Evolutionary conservation across 2,329 filamentous ascomycete species (phyloP), one percentile per base, ranked within the genome.

Genomic region (Phialophora macrospora): DNA sequence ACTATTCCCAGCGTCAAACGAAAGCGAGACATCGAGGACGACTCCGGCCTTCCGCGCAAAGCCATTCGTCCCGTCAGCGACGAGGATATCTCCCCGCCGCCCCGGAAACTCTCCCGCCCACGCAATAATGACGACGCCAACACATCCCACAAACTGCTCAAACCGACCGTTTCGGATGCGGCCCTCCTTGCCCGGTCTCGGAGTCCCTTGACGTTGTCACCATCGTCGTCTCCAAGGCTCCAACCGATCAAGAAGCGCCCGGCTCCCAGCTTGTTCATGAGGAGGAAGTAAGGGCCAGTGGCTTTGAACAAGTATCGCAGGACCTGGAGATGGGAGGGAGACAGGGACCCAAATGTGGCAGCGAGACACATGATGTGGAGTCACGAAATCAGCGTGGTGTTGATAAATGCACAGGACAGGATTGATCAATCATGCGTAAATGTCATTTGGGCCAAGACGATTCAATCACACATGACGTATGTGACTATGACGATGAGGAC

Each of bases 191-290:
- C 56, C 20, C 56, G 54, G 32, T 62, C 62, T 22, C 14, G 60
- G 17, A 70, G 63, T 59, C 62, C 68, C 3, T 34, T 64, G 65
- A 66, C n/a, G 24, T 28, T 66, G 20, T 60, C 41, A n/a, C 41
- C 65, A 8, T 24, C 51, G 11, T 24, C 64, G 14, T 8, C 56
- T 22, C 41, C 26, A 41, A 30, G 41, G 8, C 24, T 41, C 55
- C 51, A 38, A 4, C 55, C 56, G 24, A 9, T 66, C 51, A 68
- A 70, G 62, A 70, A 68, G 48, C 44, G 46, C 1, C 22, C 55
- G 28, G 55, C 63, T 1, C 66, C 68, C 20, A 66, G 61, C 30
- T 52, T 68, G 20, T 70, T 70, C 52, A 60, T 65, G 57, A 51
- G 26, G 48, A 51, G 20, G 48, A 51, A 51, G 24, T 51, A 51